Percentiles rank a stretch among this genome's conserved stretches.
These are phyloP conservation scores for Zopfia rhizophila DNA, from an alignment of 2,329 filamentous ascomycete genomes.

Conservation along the genomic window DNA sequence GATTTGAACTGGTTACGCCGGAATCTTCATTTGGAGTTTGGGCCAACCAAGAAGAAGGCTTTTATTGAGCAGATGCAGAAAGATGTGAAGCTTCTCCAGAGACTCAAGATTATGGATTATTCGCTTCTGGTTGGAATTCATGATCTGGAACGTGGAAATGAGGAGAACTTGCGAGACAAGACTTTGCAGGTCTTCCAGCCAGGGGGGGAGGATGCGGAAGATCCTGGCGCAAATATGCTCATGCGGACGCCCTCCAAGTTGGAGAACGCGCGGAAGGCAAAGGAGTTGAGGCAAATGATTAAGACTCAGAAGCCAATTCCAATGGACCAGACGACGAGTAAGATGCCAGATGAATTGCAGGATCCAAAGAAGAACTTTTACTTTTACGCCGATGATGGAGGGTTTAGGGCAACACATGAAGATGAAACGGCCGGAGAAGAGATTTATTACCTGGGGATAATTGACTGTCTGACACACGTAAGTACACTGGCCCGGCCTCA, in stretches of 20 bases:
- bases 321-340: conserved; percentile 81
- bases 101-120: conserved; percentile 97
- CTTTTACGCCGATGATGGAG: conserved; percentile 94
- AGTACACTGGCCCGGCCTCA: conserved; percentile 55
- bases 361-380: conserved; percentile 75
- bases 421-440: conserved; percentile 85
- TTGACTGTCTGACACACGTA: conserved; percentile 97
- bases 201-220: conserved; percentile 69
- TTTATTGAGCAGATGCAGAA: conserved; percentile 90
- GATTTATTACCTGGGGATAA: conserved; percentile 98
- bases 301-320: conserved; percentile 94
- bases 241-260: conserved; percentile 92
- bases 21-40: conserved; percentile 86
- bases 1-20: conserved; percentile 96
- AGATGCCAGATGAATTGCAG: conserved; percentile 88
- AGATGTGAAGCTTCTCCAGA: conserved; percentile 88
- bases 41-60: conserved; percentile 84
- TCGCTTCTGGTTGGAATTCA: conserved; percentile 95
- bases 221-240: conserved; percentile 71
- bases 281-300: conserved; percentile 90
- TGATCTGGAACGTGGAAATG: conserved; percentile 88
- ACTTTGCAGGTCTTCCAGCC: conserved; percentile 95
- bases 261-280: conserved; percentile 89
- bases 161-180: conserved; percentile 90
- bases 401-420: conserved; percentile 91